Base-by-base conservation (phyloP, 306 rosid species). In the Cicer yamashitae region DNA sequence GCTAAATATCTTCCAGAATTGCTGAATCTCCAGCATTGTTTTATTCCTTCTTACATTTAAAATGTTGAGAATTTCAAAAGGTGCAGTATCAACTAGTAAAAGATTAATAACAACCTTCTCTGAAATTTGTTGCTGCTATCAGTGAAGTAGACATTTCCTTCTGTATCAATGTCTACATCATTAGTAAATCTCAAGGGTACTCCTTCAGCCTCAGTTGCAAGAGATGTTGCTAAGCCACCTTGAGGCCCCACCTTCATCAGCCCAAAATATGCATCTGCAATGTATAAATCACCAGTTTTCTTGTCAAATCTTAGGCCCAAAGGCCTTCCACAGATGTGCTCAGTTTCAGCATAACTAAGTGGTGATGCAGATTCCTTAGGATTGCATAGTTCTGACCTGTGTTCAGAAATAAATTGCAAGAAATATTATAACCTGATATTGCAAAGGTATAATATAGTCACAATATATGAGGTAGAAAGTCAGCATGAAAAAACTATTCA, bases 291-390 rank as follows among this genome's bases (percentile, higher is more conserved):
- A 22, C 94, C 97, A 7, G 93, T 90, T 82, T 82, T 91, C 94
- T 89, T 89, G 87, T 91, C 83, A 82, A 91, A 94, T 65, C 94
- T 91, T 10, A 94, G 89, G 39, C 98, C 98, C 83, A 94, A 76
- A 67, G 98, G 98, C 83, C 97, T 89, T 59, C 98, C 97, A 73
- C 96, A 93, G 20, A 93, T 84, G 88, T 91, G 92, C 76, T 93
- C 97, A 57, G 84, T 86, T 79, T 79, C 73, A 10, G 82, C 72
- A 86, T 91, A 91, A 77, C 94, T 85, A 30, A 84, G 30, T 10
- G 91, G 81, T 5, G 83, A 20, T 40, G 85, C 83, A 22, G 87
- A 82, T 51, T 87, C 88, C 76, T 87, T 88, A 22, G 91, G 91
- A 64, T 88, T 84, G 75, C 96, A 94, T 71, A 87, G 45, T 53